These are phyloP conservation scores for Colletotrichum tofieldiae DNA, from an alignment of 2,329 filamentous ascomycete genomes.

Conservation along the genomic window DNA sequence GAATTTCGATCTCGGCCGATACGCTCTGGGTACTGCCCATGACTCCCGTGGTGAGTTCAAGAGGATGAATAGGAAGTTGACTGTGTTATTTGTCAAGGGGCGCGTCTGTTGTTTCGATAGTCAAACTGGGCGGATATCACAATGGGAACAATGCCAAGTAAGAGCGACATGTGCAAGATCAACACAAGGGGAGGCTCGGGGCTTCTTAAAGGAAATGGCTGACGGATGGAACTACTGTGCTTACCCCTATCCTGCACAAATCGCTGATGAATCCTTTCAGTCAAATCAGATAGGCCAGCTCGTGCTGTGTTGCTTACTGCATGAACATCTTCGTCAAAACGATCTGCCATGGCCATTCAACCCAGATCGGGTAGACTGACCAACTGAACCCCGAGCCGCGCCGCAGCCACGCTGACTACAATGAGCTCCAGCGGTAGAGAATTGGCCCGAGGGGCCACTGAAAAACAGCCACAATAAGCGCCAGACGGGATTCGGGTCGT, in stretches of 20 bases:
- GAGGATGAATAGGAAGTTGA: background rate
- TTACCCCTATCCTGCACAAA: background rate
- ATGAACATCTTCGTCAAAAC: background rate
- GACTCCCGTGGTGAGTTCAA: background rate
- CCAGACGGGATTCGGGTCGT: background rate
- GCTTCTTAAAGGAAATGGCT: background rate
- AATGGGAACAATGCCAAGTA: background rate
- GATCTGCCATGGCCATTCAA: background rate
- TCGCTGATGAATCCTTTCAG: background rate
- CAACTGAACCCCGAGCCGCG: background rate
- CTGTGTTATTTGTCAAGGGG: background rate
- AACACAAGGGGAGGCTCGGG: no score
- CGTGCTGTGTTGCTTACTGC: background rate
- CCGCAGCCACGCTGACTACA: background rate
- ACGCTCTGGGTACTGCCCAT: background rate
- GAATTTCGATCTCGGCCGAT: constrained; percentile 10
- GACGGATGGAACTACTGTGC: background rate
- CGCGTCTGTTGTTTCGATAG: background rate
- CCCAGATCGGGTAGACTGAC: background rate
- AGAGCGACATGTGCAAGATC: background rate
- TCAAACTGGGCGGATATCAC: background rate
- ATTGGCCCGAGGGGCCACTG: background rate
- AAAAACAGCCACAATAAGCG: background rate
- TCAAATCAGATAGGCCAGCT: background rate
- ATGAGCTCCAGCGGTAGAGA: background rate